phyloP scores from a whole-genome alignment of 2,329 filamentous ascomycete genomes.

The Cyphellophora europaea region DNA sequence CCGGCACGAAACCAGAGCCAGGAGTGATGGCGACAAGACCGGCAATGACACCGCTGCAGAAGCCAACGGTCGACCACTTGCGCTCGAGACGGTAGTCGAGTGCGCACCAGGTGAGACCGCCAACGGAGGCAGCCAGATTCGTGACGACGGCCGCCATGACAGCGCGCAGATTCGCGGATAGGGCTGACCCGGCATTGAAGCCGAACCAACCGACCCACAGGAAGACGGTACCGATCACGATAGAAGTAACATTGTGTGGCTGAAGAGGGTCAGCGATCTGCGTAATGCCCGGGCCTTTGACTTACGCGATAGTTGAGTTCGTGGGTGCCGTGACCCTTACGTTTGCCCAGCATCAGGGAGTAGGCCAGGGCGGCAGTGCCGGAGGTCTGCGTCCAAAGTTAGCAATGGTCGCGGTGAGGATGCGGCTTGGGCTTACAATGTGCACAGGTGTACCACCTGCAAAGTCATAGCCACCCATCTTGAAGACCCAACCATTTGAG shows the following conservation, averaged over 20 bases:
- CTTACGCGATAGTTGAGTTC: slow-evolving; percentile 71
- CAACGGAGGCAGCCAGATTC: slow-evolving; percentile 73
- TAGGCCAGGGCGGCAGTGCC: slow-evolving; percentile 79
- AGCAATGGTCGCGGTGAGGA: background rate
- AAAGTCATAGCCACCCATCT: slow-evolving; percentile 76
- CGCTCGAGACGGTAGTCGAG: slow-evolving; percentile 80
- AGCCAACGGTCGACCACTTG: slow-evolving; percentile 89
- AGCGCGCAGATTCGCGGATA: slow-evolving; percentile 72
- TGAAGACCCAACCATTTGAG: slow-evolving; percentile 65
- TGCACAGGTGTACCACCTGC: slow-evolving; percentile 87
- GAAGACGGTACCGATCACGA: slow-evolving; percentile 86
- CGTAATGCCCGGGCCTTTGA: too few relatives aligned
- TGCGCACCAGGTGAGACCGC: slow-evolving; percentile 80
- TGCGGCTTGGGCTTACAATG: slow-evolving; percentile 12
- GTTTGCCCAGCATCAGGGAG: slow-evolving; percentile 82
- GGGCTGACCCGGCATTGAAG: slow-evolving; percentile 80
- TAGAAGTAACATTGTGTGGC: slow-evolving; percentile 89
- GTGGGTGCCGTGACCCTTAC: slow-evolving; percentile 59
- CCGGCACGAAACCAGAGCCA: slow-evolving; percentile 74
- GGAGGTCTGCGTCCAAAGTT: slow-evolving; percentile 3
- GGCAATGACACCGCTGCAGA: slow-evolving; percentile 83
- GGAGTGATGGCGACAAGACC: slow-evolving; percentile 84
- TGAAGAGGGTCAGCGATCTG: too few relatives aligned
- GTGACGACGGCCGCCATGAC: slow-evolving; percentile 82
- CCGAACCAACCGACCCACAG: slow-evolving; percentile 79